Evolutionary conservation across 1,284 basidiomycete genomes (phyloP).

Genomic region (Phaffia rhodozyma): DNA sequence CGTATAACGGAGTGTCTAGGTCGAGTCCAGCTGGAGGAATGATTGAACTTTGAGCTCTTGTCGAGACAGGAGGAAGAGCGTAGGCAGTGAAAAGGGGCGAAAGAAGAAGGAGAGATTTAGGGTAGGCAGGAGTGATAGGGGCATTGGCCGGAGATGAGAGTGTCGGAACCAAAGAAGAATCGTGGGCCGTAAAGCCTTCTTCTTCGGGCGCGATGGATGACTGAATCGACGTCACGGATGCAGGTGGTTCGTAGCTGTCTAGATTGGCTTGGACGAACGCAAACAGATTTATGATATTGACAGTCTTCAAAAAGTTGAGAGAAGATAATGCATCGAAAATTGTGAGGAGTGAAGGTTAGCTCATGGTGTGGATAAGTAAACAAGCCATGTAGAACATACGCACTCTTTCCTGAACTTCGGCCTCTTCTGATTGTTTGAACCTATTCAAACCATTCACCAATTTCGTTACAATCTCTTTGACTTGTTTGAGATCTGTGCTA

Average conservation of each 20-base stretch:
- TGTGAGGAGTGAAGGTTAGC: conserved; percentile 1
- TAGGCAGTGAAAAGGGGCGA: conserved; percentile 66
- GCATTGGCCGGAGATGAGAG: background rate
- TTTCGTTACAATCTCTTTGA: conserved; percentile 50
- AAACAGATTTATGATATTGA: conserved; percentile 67
- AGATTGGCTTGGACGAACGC: conserved; percentile 70
- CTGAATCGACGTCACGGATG: conserved; percentile 29
- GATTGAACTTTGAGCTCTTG: conserved; percentile 66
- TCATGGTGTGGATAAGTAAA: background rate
- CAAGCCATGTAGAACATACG: conserved; percentile 27
- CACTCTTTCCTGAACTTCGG: conserved; percentile 85
- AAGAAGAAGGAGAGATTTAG: conserved; percentile 80
- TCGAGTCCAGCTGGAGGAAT: conserved; percentile 71
- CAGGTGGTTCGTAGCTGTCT: conserved; percentile 39
- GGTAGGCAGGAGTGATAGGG: conserved; percentile 36
- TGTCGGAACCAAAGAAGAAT: conserved; percentile 17
- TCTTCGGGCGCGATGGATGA: conserved; percentile 32
- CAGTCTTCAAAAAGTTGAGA: conserved; percentile 44
- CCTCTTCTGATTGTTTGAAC: conserved; percentile 47
- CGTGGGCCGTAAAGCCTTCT: conserved; percentile 31
- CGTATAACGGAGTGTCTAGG: conserved; percentile 63
- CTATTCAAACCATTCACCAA: conserved; percentile 47
- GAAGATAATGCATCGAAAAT: background rate
- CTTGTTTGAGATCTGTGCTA: conserved; percentile 37
- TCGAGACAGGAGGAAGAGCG: conserved; percentile 74